Conservation (phyloP, 2,329 filamentous ascomycete genomes). For the Cylindrodendrum hubeiense region DNA sequence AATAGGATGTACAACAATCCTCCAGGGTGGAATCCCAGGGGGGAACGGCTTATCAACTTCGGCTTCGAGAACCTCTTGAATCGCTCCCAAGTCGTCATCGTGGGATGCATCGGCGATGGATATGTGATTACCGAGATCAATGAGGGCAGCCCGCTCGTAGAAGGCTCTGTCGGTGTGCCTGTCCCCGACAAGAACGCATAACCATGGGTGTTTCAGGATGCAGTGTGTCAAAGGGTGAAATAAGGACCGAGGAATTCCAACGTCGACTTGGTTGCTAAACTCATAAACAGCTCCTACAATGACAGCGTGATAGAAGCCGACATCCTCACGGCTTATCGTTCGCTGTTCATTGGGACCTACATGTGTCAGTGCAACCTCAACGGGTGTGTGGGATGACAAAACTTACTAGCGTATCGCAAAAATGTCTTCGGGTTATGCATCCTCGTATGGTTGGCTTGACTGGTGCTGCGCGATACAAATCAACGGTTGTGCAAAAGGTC, state of each 20-base stretch:
- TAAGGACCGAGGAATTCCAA: slow-evolving; percentile 27
- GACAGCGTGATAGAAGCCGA: slow-evolving; percentile 39
- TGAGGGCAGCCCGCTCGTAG: slow-evolving; percentile 32
- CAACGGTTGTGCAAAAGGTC: not conserved
- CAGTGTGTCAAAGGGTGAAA: slow-evolving; percentile 32
- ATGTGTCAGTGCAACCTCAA: not conserved
- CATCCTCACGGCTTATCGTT: slow-evolving; percentile 37
- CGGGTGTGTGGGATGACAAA: not conserved
- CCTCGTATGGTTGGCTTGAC: not conserved
- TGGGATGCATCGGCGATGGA: slow-evolving; percentile 8
- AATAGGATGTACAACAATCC: slow-evolving; percentile 35
- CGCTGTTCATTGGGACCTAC: slow-evolving; percentile 41
- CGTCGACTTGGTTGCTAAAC: slow-evolving; percentile 4
- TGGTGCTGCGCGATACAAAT: not conserved
- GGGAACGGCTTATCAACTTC: slow-evolving; percentile 34
- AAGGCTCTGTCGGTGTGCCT: slow-evolving; percentile 36
- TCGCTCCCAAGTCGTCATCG: slow-evolving; percentile 1
- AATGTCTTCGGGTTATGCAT: slow-evolving; percentile 30
- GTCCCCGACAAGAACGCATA: slow-evolving; percentile 36
- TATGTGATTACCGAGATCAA: slow-evolving; percentile 37
- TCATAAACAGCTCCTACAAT: slow-evolving; percentile 38
- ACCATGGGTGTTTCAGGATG: slow-evolving; percentile 35
- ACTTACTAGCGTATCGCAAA: slow-evolving; percentile 34
- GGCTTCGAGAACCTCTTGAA: slow-evolving; percentile 26
- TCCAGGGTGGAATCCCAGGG: slow-evolving; percentile 37